A percentile compares a stretch with the other conserved stretches of the same genome.
Conservation (phyloP, 2,329 filamentous ascomycete genomes). For the Aureobasidium zeae region DNA sequence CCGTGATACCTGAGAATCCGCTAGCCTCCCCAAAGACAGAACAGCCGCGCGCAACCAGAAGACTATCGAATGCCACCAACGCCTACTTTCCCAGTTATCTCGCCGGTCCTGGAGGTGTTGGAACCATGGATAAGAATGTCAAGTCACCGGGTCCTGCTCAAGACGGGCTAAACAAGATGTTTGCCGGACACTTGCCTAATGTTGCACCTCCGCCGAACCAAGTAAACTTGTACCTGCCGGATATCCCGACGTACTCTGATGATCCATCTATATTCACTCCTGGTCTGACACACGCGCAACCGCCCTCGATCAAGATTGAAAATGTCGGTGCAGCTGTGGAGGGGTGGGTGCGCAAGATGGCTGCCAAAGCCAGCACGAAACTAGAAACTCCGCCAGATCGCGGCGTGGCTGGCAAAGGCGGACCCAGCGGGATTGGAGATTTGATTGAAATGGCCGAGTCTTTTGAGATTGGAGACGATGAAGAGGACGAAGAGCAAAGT, state of each 20-base stretch:
- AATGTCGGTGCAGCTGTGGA: constrained; percentile 82
- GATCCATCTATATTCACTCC: constrained; percentile 19
- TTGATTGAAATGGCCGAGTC: constrained; percentile 63
- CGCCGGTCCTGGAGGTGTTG: constrained; percentile 77
- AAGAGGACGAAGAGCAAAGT: constrained; percentile 23
- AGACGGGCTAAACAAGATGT: constrained; percentile 75
- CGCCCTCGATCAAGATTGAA: constrained; percentile 49
- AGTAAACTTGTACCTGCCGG: constrained; percentile 44
- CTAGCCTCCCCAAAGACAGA: constrained; percentile 27
- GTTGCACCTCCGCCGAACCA: constrained; percentile 57
- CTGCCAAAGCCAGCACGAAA: constrained; percentile 46
- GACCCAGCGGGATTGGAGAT: constrained; percentile 44
- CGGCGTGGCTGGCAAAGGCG: constrained; percentile 23
- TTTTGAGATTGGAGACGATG: constrained; percentile 34
- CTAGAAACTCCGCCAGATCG: constrained; percentile 20
- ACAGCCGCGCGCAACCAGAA: constrained; percentile 31
- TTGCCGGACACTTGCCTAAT: constrained; percentile 72
- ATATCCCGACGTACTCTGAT: constrained; percentile 47
- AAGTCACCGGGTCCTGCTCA: constrained; percentile 71
- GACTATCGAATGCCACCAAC: constrained; percentile 31
- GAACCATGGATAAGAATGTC: constrained; percentile 63
- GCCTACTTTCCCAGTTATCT: constrained; percentile 46
- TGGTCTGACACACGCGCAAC: constrained; percentile 15
- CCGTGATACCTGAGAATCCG: constrained; percentile 24
- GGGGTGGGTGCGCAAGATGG: constrained; percentile 79